Evolutionary conservation across 306 rosid species (phyloP).

Genomic region (Vigna hirtella): DNA sequence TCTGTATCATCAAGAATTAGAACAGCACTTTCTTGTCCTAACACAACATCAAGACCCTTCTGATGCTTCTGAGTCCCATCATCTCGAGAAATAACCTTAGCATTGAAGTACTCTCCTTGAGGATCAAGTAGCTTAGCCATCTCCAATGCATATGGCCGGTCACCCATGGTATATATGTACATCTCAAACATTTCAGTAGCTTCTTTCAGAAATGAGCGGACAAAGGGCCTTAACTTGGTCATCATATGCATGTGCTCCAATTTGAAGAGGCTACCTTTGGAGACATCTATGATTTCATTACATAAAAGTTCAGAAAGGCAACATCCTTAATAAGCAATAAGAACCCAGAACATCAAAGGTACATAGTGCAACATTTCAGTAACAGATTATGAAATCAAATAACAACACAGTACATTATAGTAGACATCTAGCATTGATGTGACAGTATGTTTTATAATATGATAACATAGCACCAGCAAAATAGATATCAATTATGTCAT

Average conservation of each 20-base stretch:
- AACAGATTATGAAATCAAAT: neutral
- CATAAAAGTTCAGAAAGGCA: constrained; percentile 19
- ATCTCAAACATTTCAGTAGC: constrained; percentile 77
- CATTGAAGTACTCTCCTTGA: constrained; percentile 66
- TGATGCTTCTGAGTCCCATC: constrained; percentile 92
- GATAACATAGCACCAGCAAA: neutral
- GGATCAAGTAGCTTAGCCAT: constrained; percentile 96
- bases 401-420: neutral
- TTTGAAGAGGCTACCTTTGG: constrained; percentile 74
- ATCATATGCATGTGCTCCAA: constrained; percentile 74
- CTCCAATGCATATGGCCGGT: constrained; percentile 80
- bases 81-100: constrained; percentile 86
- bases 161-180: constrained; percentile 96
- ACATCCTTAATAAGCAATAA: neutral
- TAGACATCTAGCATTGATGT: constrained; percentile 5
- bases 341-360: constrained; percentile 15
- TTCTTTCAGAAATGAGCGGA: constrained; percentile 77
- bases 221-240: constrained; percentile 94
- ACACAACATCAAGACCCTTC: constrained; percentile 87
- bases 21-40: constrained; percentile 91
- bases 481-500: neutral
- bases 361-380: constrained; percentile 4
- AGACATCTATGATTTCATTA: constrained; percentile 59
- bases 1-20: constrained; percentile 94
- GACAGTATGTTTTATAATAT: neutral